phyloP scores from a whole-genome alignment of 2,329 filamentous ascomycete species.

The Conoideocrella luteorostrata region DNA sequence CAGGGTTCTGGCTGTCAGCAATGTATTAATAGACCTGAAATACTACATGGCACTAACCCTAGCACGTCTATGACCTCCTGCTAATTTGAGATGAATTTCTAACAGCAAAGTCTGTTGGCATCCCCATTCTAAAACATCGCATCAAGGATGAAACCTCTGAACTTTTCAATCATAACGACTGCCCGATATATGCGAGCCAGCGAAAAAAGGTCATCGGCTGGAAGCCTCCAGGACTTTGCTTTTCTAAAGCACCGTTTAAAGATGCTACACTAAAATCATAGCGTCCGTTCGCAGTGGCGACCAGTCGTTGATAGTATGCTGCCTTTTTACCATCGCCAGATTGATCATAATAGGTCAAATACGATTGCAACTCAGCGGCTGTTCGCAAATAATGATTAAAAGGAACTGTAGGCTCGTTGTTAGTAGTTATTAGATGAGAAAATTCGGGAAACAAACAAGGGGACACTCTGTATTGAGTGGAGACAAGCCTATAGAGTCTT shows the following conservation, averaged over 20 bases:
- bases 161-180: slow-evolving; percentile 6
- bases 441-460: no score
- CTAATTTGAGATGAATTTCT: no score
- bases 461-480: no score
- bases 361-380: slow-evolving; percentile 33
- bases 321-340: slow-evolving; percentile 44
- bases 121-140: no score
- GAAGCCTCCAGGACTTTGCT: slow-evolving; percentile 31
- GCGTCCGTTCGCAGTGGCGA: slow-evolving; percentile 61
- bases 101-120: no score
- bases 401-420: slow-evolving; percentile 24
- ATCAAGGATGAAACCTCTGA: no score
- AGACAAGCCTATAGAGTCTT: no score
- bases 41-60: no score
- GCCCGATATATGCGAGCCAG: slow-evolving; percentile 39
- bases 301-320: slow-evolving; percentile 52
- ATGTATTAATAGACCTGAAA: no score
- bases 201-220: slow-evolving; percentile 44
- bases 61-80: no score
- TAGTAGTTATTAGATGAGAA: slow-evolving; percentile 9
- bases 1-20: no score
- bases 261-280: slow-evolving; percentile 59
- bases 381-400: slow-evolving; percentile 32
- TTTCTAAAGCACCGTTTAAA: slow-evolving; percentile 46
- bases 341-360: slow-evolving; percentile 36